These are phyloP conservation scores for Juglanconis sp. DNA, from an alignment of 2,329 filamentous ascomycete species.

Conservation along the genomic window DNA sequence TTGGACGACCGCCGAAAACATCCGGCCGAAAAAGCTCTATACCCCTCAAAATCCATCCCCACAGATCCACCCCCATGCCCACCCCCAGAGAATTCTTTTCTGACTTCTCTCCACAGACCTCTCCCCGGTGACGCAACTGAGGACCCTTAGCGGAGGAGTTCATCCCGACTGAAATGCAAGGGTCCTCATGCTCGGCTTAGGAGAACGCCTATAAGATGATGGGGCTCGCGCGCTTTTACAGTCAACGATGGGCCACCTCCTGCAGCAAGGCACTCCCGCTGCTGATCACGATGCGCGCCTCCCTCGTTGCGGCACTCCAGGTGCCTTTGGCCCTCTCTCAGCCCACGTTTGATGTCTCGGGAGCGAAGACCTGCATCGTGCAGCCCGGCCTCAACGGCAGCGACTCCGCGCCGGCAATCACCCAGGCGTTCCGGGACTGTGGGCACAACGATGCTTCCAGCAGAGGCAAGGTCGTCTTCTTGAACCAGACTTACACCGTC, in stretches of 20 bases:
- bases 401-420: conserved; percentile 15
- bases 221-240: neutral
- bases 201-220: neutral
- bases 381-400: conserved; percentile 12
- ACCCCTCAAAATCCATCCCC: neutral
- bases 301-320: conserved; percentile 13
- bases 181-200: neutral
- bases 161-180: neutral
- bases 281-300: conserved; percentile 2
- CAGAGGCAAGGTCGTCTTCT: conserved; percentile 25
- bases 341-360: neutral
- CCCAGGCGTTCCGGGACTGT: conserved; percentile 27
- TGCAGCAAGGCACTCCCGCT: neutral
- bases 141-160: conserved; percentile 6
- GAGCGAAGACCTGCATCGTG: conserved; percentile 7
- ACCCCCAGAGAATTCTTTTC: neutral
- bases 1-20: neutral
- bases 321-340: conserved; percentile 13
- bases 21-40: neutral
- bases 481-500: conserved; percentile 24
- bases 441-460: conserved; percentile 20
- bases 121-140: conserved; percentile 10
- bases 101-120: neutral
- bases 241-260: neutral
- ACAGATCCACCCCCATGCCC: neutral